These are phyloP conservation scores for Cryptosporidium xiaoi DNA, from an alignment of 169 alveolate species.

Conservation along the genomic window DNA sequence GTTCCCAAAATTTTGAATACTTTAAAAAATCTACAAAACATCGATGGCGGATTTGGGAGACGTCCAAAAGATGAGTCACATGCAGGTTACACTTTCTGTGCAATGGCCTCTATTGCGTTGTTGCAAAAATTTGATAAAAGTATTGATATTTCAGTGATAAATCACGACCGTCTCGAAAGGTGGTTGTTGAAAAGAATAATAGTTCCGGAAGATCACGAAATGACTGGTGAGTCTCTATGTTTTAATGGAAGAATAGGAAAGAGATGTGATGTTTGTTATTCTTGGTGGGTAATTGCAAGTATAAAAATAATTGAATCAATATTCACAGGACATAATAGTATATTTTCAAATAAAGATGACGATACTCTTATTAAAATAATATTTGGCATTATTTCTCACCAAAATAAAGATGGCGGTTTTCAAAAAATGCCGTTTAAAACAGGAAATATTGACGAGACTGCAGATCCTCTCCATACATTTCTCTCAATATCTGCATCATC, in stretches of 20 bases:
- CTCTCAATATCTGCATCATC: constrained; percentile 79
- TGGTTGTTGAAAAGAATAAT: constrained; percentile 71
- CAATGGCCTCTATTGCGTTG: constrained; percentile 75
- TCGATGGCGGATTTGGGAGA: constrained; percentile 79
- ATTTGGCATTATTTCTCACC: constrained; percentile 42
- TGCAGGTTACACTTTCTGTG: constrained; percentile 79
- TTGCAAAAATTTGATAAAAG: constrained; percentile 17
- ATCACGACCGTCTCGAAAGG: constrained; percentile 20
- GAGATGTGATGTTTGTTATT: constrained; percentile 78
- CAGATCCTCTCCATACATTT: constrained; percentile 81
- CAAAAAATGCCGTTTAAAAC: constrained; percentile 49
- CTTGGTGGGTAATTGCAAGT: constrained; percentile 80
- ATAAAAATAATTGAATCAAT: constrained; percentile 63
- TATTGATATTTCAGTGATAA: neutral
- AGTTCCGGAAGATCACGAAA: constrained; percentile 70
- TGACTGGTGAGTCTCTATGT: constrained; percentile 44
- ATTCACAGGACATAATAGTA: neutral
- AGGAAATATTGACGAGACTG: constrained; percentile 23
- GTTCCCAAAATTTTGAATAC: constrained; percentile 6
- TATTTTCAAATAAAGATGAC: neutral
- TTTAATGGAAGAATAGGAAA: constrained; percentile 80
- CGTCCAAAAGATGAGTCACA: constrained; percentile 79
- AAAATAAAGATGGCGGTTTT: constrained; percentile 63
- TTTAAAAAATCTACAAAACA: constrained; percentile 28
- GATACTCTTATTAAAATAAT: neutral